These are phyloP conservation scores for Lentinula boryana DNA, from an alignment of 768 basidiomycete genomes.

Conservation along the genomic window DNA sequence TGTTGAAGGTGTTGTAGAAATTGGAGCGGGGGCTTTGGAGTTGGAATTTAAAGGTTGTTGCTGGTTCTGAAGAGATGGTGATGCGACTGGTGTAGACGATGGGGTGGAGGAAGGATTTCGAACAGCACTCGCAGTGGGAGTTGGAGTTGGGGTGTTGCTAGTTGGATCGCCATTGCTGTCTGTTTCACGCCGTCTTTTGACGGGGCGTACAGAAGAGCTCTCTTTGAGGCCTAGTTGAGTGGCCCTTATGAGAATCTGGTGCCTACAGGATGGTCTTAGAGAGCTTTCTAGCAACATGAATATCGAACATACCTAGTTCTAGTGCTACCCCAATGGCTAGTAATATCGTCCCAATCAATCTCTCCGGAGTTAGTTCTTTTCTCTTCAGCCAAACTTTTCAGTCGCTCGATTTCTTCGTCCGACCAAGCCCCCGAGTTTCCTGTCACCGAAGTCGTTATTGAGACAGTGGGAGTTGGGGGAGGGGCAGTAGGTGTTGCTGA, in stretches of 20 bases:
- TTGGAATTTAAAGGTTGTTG: conserved; percentile 28
- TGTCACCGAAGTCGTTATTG: conserved; percentile 23
- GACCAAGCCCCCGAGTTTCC: conserved; percentile 74
- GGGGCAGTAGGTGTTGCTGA: conserved; percentile 13
- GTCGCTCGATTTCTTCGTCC: conserved; percentile 66
- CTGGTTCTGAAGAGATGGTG: conserved; percentile 44
- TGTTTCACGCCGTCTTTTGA: conserved; percentile 52
- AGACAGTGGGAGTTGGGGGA: conserved; percentile 13
- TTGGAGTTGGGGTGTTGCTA: conserved; percentile 24
- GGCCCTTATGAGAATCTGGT: conserved; percentile 80
- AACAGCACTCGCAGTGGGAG: conserved; percentile 12
- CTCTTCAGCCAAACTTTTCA: conserved; percentile 66
- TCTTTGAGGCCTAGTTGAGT: conserved; percentile 75
- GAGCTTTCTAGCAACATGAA: background rate
- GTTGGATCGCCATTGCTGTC: conserved; percentile 24
- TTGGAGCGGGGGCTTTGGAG: conserved; percentile 9
- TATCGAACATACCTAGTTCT: conserved; percentile 52
- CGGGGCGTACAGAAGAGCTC: conserved; percentile 48
- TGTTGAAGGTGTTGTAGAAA: conserved; percentile 17
- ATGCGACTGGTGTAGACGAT: conserved; percentile 42
- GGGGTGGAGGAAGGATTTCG: conserved; percentile 24
- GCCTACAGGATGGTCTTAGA: conserved; percentile 32
- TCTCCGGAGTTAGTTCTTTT: conserved; percentile 51
- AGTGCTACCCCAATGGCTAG: conserved; percentile 65
- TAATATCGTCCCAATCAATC: conserved; percentile 78